Base-by-base conservation (phyloP, 306 rosid species). In the Castanea sativa region DNA sequence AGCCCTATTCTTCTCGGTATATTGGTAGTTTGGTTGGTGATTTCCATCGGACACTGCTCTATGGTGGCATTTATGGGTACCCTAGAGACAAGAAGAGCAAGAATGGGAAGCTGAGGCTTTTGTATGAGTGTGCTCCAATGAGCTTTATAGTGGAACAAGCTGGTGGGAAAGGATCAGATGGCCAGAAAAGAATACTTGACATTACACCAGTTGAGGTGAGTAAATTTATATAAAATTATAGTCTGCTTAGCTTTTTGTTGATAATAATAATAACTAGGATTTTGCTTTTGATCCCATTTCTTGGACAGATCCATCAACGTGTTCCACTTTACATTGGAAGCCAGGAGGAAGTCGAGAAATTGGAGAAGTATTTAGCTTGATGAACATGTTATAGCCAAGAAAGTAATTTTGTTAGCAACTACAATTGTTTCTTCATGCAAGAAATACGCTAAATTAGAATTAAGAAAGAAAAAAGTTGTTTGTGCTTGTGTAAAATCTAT, bases 71-170 rank as follows among this genome's bases (percentile, higher is more conserved):
- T 73, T 96, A 96, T 76, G 99, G 99, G 33, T 93, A 96, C 76
- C 98, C 99, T 1, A 91, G 96, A 32, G 98, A 96, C 86, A 88
- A 85, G 88, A 96, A 96, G 81, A 96, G 98, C 87, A 93, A 90
- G 89, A 93, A 96, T 87, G 99, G 99, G 78, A 96, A 96, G 87
- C 94, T 96, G 4, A 90, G 99, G 90, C 90, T 96, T 1, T 65
- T 96, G 12, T 96, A 96, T 81, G 99, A 96, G 80, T 96, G 99
- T 72, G 99, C 99, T 67, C 99, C 99, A 5, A 96, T 96, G 99
- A 96, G 99, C 74, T 96, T 90, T 74, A 91, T 96, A 30, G 99
- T 87, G 53, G 99, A 96, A 86, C 98, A 96, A 57, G 99, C 99
- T 45, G 99, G 99, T 3, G 99, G 99, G 53, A 96, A 96, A 85